Evolutionary conservation across 495 filamentous ascomycete species (phyloP).

Genomic region (Xylaria sp.): DNA sequence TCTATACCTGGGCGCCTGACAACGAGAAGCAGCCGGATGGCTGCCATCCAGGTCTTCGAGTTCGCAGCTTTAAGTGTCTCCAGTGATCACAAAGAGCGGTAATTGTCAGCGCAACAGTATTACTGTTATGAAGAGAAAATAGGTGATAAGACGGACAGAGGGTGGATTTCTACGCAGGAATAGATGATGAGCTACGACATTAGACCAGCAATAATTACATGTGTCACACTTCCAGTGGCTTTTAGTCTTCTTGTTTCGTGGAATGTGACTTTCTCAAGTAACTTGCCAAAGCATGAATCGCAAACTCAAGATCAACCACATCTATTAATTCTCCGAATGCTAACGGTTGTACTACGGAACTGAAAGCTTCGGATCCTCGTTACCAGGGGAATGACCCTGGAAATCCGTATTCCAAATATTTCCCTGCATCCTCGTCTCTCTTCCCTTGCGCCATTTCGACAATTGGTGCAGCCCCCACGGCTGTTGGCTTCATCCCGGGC

Average conservation of each 20-base stretch:
- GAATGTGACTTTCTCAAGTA: not conserved
- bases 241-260: not conserved
- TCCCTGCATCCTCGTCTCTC: constrained; percentile 2
- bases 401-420: not conserved
- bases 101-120: not conserved
- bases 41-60: not conserved
- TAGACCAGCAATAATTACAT: not conserved
- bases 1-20: not conserved
- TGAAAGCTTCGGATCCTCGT: not conserved
- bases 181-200: not conserved
- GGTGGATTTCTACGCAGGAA: too few relatives aligned
- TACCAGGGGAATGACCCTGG: constrained; percentile 1
- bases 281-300: not conserved
- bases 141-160: too few relatives aligned
- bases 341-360: not conserved
- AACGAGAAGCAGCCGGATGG: not conserved
- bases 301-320: not conserved
- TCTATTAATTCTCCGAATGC: not conserved
- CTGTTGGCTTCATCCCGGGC: constrained; percentile 10
- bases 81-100: not conserved
- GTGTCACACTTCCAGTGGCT: not conserved
- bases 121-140: too few relatives aligned
- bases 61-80: not conserved
- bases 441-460: constrained; percentile 14
- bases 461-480: not conserved